A percentile compares a stretch with the other conserved stretches of the same genome.
Conservation (phyloP, 1,284 basidiomycete species). For the Lentinus polychrous region DNA sequence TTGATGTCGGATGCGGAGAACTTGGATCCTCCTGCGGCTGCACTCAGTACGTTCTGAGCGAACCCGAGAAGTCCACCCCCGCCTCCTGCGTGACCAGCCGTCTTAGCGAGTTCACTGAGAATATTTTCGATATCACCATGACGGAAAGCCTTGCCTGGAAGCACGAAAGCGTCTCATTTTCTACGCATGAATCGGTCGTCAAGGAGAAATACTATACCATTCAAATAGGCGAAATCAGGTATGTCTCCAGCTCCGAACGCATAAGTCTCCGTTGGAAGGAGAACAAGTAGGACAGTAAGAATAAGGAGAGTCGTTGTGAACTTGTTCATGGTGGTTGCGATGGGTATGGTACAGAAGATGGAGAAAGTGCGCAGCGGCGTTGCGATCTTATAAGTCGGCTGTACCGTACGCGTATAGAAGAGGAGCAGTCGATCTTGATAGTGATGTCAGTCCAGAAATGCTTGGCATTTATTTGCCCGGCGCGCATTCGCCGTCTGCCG, state of each 20-base stretch:
- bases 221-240: conserved; percentile 54
- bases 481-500: no score
- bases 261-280: conserved; percentile 39
- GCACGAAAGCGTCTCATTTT: conserved; percentile 1
- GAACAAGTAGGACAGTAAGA: conserved; percentile 36
- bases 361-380: no score
- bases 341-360: conserved; percentile 3
- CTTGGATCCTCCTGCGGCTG: conserved; percentile 44
- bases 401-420: no score
- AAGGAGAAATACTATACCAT: conserved; percentile 30
- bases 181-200: conserved; percentile 9
- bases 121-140: conserved; percentile 72
- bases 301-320: conserved; percentile 34
- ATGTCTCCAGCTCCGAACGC: conserved; percentile 60
- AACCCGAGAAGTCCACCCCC: conserved; percentile 42
- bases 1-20: conserved; percentile 57
- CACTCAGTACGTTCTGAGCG: conserved; percentile 38
- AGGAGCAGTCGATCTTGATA: no score
- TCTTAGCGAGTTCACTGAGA: conserved; percentile 51
- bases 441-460: no score
- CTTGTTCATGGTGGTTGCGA: conserved; percentile 16
- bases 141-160: conserved; percentile 60
- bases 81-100: conserved; percentile 40
- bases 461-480: no score
- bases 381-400: no score